Conservation (phyloP, 345 rosid genomes). For the Linum lewisii region DNA sequence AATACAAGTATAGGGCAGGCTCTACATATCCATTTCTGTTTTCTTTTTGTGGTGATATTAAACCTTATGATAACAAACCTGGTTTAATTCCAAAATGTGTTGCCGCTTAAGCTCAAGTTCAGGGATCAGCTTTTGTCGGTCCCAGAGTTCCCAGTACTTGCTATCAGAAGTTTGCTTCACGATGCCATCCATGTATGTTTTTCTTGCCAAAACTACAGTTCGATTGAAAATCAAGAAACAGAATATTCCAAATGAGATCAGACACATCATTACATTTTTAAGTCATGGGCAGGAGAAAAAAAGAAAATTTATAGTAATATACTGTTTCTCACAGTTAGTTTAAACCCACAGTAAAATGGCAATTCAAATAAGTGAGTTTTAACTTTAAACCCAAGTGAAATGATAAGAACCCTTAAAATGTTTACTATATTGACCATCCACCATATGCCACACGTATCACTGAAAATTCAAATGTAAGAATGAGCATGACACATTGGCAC, state of each 20-base stretch:
- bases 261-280: neutral
- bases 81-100: conserved; percentile 50
- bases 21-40: neutral
- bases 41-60: neutral
- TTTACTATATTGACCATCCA: neutral
- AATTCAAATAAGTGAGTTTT: too few species aligned
- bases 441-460: neutral
- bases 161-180: conserved; percentile 77
- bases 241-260: neutral
- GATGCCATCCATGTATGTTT: conserved; percentile 63
- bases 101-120: conserved; percentile 77
- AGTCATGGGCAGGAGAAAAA: neutral
- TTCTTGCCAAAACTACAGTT: conserved; percentile 63
- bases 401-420: neutral
- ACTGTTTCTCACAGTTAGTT: too few species aligned
- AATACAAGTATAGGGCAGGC: conserved; percentile 12
- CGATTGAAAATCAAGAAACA: neutral
- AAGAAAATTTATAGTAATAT: neutral
- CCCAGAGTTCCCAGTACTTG: conserved; percentile 84
- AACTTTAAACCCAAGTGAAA: too few species aligned
- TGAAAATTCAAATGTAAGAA: neutral
- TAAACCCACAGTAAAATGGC: too few species aligned
- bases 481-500: neutral
- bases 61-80: conserved; percentile 35
- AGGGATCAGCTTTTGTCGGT: conserved; percentile 68